Evolutionary conservation across 2,329 filamentous ascomycete genomes (phyloP).

Genomic region (Neofusicoccum sp.): DNA sequence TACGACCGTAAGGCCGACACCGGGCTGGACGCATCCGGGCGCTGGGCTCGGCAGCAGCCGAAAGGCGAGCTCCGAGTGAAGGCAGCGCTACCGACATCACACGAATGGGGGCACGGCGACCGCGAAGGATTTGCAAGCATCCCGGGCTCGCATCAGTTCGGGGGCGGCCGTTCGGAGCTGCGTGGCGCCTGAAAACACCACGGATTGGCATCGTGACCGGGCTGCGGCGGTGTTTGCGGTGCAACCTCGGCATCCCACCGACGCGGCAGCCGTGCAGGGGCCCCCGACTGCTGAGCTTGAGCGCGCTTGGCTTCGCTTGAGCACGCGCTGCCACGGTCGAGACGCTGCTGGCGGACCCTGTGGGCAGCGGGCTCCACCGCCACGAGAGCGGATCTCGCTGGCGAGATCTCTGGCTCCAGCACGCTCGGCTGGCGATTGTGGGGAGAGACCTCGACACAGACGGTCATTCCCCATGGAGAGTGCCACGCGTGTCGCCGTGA

Average conservation of each 20-base stretch:
- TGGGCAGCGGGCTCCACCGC: neutral
- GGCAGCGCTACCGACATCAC: neutral
- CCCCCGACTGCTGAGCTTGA: neutral
- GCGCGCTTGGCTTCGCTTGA: neutral
- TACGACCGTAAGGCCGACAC: slow-evolving; percentile 14
- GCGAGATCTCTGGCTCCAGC: neutral
- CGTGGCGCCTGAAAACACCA: slow-evolving; percentile 14
- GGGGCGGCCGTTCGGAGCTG: neutral
- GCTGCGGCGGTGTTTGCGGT: neutral
- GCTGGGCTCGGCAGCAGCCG: neutral
- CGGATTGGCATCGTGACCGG: slow-evolving; percentile 12
- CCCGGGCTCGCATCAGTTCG: slow-evolving; percentile 2
- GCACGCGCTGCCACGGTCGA: neutral
- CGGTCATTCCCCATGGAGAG: slow-evolving; percentile 8
- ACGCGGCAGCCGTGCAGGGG: neutral
- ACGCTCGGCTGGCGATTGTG: neutral
- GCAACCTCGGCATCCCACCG: slow-evolving; percentile 4
- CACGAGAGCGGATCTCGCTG: neutral
- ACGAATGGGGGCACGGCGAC: neutral
- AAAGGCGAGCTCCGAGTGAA: slow-evolving; percentile 1
- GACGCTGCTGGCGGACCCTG: neutral
- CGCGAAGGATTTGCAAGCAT: slow-evolving; percentile 1
- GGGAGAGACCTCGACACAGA: neutral
- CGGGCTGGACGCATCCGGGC: neutral
- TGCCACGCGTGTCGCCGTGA: neutral